Percentiles rank a stretch among this genome's conserved stretches.
Conservation (phyloP, 1,284 basidiomycete genomes). For the Sanghuangporus sanghuang region DNA sequence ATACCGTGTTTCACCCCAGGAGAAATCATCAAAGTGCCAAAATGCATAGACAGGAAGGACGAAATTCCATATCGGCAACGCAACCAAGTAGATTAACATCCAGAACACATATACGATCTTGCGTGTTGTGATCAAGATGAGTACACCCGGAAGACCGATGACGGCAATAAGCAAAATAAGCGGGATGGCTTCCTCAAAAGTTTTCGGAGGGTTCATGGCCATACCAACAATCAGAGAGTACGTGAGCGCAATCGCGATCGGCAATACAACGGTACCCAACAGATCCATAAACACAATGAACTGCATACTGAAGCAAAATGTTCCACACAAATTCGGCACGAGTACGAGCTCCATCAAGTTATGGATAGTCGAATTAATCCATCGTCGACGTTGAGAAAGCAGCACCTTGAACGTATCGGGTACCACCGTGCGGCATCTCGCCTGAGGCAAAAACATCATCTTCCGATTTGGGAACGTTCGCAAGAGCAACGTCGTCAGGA, state of each 20-base stretch:
- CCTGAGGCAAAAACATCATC: constrained; percentile 99
- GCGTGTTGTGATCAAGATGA: constrained; percentile 91
- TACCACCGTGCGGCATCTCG: constrained; percentile 91
- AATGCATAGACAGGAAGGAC: constrained; percentile 92
- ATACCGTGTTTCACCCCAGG: constrained; percentile 95
- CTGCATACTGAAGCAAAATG: constrained; percentile 96
- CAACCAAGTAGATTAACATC: constrained; percentile 94
- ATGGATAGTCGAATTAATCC: constrained; percentile 99
- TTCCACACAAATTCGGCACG: constrained; percentile 93
- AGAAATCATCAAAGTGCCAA: constrained; percentile 99
- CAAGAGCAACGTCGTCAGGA: constrained; percentile 91
- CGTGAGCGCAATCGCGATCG: constrained; percentile 91
- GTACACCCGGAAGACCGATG: constrained; percentile 87
- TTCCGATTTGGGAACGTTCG: constrained; percentile 97
- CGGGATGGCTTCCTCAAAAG: constrained; percentile 92
- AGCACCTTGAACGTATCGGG: constrained; percentile 93
- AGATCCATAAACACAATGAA: constrained; percentile 99
- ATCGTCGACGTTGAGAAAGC: constrained; percentile 94
- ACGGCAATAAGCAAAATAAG: constrained; percentile 86
- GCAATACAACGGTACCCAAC: constrained; percentile 91
- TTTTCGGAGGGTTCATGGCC: constrained; percentile 74
- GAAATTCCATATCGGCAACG: constrained; percentile 95
- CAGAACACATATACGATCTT: constrained; percentile 96
- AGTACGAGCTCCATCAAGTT: constrained; percentile 99
- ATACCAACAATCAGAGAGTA: constrained; percentile 85